A percentile compares a stretch with the other conserved stretches of the same genome.
These are phyloP conservation scores for Lecanosticta acicola DNA, from an alignment of 2,329 filamentous ascomycete genomes.

Conservation along the genomic window DNA sequence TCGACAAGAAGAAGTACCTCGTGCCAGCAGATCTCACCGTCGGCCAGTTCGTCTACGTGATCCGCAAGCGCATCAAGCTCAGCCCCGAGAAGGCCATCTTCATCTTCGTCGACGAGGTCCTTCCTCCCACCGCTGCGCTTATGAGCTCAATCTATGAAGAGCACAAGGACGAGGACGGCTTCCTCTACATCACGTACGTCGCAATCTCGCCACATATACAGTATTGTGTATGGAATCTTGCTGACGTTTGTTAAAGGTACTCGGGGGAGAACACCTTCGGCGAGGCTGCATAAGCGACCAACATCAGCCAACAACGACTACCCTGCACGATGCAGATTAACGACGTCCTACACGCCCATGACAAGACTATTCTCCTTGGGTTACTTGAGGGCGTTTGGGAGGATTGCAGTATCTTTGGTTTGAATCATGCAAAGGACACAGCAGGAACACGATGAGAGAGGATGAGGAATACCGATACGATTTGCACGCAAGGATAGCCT, in stretches of 20 bases:
- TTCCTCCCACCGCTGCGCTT: constrained; percentile 90
- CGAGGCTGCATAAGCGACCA: constrained; percentile 35
- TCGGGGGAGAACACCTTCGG: constrained; percentile 99
- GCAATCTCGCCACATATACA: neutral
- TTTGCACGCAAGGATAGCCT: neutral
- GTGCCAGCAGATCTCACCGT: constrained; percentile 96
- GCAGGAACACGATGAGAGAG: neutral
- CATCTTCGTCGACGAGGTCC: constrained; percentile 98
- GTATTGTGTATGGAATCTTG: neutral
- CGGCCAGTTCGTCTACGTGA: constrained; percentile 99
- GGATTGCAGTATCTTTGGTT: neutral
- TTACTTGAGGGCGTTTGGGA: constrained; percentile 6
- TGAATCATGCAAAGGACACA: neutral
- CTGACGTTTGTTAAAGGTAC: constrained; percentile 53
- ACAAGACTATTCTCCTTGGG: constrained; percentile 19
- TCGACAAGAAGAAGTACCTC: constrained; percentile 99
- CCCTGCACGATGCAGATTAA: constrained; percentile 12
- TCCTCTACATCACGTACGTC: constrained; percentile 92
- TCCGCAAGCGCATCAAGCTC: constrained; percentile 99
- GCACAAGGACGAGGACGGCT: constrained; percentile 83
- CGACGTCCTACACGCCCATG: constrained; percentile 13
- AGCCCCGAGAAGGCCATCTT: constrained; percentile 99
- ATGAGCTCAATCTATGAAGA: constrained; percentile 99
- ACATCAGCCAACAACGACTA: constrained; percentile 3
- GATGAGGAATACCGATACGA: neutral